phyloP scores from a whole-genome alignment of 2,329 filamentous ascomycete genomes.

The Diaporthe sp. region DNA sequence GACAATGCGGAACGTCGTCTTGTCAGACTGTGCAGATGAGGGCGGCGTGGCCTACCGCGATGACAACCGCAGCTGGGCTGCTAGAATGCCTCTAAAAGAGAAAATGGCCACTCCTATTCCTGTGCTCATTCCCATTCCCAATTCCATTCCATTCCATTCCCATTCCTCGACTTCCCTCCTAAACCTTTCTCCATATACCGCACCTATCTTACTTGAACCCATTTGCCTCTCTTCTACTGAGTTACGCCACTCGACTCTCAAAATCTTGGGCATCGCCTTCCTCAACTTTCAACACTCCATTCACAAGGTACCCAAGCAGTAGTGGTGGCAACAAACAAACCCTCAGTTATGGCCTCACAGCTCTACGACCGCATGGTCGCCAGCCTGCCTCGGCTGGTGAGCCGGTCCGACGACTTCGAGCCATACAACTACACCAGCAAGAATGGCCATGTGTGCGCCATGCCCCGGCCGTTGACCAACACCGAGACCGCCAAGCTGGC shows the following conservation, averaged over 20 bases:
- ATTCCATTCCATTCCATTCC: background rate
- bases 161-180: background rate
- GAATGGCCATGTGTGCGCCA: constrained; percentile 39
- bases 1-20: background rate
- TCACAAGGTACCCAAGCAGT: no score
- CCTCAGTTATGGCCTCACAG: constrained; percentile 27
- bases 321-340: background rate
- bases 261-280: background rate
- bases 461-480: constrained; percentile 38
- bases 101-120: constrained; percentile 14
- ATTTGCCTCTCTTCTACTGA: background rate
- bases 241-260: background rate
- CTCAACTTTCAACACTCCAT: background rate
- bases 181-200: background rate
- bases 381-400: constrained; percentile 20
- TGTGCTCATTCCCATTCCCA: background rate
- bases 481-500: constrained; percentile 37
- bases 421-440: constrained; percentile 39
- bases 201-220: no score
- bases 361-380: constrained; percentile 32
- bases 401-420: background rate
- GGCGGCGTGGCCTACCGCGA: background rate
- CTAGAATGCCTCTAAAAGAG: background rate
- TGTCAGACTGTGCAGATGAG: background rate
- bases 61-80: background rate